phyloP scores from a whole-genome alignment of 805 yeast species.

The Suhomyces sp. region DNA sequence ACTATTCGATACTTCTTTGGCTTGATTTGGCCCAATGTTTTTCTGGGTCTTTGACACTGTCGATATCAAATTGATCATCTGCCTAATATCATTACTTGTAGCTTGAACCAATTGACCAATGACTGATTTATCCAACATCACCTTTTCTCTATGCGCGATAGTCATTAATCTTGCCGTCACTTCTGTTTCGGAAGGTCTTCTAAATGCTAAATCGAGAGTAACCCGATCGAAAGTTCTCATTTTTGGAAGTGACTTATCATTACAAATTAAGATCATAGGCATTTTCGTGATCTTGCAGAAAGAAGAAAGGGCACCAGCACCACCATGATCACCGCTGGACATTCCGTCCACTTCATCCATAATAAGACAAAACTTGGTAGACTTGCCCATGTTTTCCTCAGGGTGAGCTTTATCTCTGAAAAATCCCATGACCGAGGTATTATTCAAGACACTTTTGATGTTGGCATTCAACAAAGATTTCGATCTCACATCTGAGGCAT shows the following conservation, averaged over 20 bases:
- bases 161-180: constrained; percentile 85
- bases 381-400: constrained; percentile 21
- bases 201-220: constrained; percentile 75
- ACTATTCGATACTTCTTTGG: constrained; percentile 57
- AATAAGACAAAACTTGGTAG: constrained; percentile 69
- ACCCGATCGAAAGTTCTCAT: constrained; percentile 94
- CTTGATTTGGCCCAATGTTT: constrained; percentile 58
- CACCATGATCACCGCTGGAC: constrained; percentile 99
- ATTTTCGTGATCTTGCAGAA: constrained; percentile 82
- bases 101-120: constrained; percentile 82
- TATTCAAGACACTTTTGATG: constrained; percentile 69
- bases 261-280: constrained; percentile 91
- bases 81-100: constrained; percentile 90
- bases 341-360: constrained; percentile 99
- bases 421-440: constrained; percentile 80
- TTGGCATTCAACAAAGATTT: constrained; percentile 70
- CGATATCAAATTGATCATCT: constrained; percentile 84
- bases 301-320: constrained; percentile 90
- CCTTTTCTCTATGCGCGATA: constrained; percentile 80
- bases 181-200: constrained; percentile 83
- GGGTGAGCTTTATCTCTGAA: constrained; percentile 51
- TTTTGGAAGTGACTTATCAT: constrained; percentile 87
- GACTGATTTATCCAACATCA: constrained; percentile 75
- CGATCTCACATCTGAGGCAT: constrained; percentile 88
- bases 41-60: constrained; percentile 77